Evolutionary conservation across 2,329 filamentous ascomycete species (phyloP).

Genomic region (Fusarium siculi): DNA sequence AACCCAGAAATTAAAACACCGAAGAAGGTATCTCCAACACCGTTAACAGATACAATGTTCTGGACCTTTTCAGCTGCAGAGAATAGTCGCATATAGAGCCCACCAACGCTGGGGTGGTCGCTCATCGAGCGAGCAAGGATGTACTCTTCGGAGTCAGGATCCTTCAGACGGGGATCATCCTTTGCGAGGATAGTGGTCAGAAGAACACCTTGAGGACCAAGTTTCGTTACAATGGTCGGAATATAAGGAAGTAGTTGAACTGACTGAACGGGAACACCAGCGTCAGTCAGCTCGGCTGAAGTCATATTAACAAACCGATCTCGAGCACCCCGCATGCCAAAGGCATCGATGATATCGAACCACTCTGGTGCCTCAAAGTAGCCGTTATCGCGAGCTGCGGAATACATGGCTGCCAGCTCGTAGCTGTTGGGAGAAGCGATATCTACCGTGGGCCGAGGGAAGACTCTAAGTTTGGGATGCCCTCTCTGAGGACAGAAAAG

Average conservation of each 20-base stretch:
- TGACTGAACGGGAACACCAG: slow-evolving; percentile 83
- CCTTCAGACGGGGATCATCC: slow-evolving; percentile 74
- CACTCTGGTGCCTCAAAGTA: slow-evolving; percentile 77
- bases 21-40: slow-evolving; percentile 92
- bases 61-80: slow-evolving; percentile 73
- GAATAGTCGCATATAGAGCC: slow-evolving; percentile 83
- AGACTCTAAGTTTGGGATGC: slow-evolving; percentile 59
- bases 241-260: slow-evolving; percentile 90
- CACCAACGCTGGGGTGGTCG: slow-evolving; percentile 68
- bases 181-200: slow-evolving; percentile 75
- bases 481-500: slow-evolving; percentile 66
- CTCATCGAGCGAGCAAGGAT: slow-evolving; percentile 73
- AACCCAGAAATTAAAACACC: slow-evolving; percentile 86
- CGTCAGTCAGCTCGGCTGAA: slow-evolving; percentile 73
- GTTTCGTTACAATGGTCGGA: slow-evolving; percentile 84
- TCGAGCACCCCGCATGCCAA: slow-evolving; percentile 80
- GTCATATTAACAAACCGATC: slow-evolving; percentile 78
- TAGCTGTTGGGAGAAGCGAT: slow-evolving; percentile 84
- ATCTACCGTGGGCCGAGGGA: slow-evolving; percentile 72
- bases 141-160: slow-evolving; percentile 71
- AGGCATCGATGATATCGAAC: slow-evolving; percentile 82
- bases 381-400: slow-evolving; percentile 71
- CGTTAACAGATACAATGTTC: slow-evolving; percentile 89
- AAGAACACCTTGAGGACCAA: slow-evolving; percentile 80
- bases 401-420: slow-evolving; percentile 84